Percentiles rank a stretch among this genome's conserved stretches.
phyloP scores from a whole-genome alignment of 805 yeast genomes.

The Ogataea methanolica region DNA sequence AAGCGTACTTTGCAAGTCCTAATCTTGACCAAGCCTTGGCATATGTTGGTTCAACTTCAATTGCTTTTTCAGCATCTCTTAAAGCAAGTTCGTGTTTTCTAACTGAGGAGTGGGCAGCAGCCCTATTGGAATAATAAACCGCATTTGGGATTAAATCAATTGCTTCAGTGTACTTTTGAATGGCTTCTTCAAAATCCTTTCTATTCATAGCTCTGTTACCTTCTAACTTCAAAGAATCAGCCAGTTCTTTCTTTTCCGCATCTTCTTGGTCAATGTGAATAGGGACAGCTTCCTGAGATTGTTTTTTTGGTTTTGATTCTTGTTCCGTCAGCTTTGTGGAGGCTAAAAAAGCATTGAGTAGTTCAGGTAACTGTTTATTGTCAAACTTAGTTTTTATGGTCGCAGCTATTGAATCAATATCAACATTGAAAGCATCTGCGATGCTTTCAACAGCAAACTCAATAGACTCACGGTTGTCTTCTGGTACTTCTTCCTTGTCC shows the following conservation, averaged over 20 bases:
- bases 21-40: conserved; percentile 93
- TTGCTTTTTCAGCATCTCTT: conserved; percentile 78
- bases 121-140: conserved; percentile 87
- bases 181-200: conserved; percentile 65
- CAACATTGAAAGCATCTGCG: conserved; percentile 71
- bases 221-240: conserved; percentile 79
- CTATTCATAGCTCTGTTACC: conserved; percentile 89
- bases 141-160: conserved; percentile 71
- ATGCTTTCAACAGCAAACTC: conserved; percentile 94
- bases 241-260: conserved; percentile 58
- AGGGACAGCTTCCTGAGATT: conserved; percentile 27
- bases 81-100: conserved; percentile 74
- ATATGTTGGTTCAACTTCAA: conserved; percentile 69
- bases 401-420: conserved; percentile 28
- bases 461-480: conserved; percentile 81
- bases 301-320: conserved; percentile 2
- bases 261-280: conserved; percentile 42
- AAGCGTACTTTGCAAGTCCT: conserved; percentile 91
- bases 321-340: conserved; percentile 22
- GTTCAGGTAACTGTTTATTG: conserved; percentile 43
- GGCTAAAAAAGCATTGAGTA: conserved; percentile 29
- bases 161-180: conserved; percentile 77
- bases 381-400: conserved; percentile 35
- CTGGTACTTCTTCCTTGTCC: conserved; percentile 57
- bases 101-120: conserved; percentile 88